Evolutionary conservation across 495 filamentous ascomycete genomes (phyloP).

Genomic region (Hypoxylon lienhwacheense): DNA sequence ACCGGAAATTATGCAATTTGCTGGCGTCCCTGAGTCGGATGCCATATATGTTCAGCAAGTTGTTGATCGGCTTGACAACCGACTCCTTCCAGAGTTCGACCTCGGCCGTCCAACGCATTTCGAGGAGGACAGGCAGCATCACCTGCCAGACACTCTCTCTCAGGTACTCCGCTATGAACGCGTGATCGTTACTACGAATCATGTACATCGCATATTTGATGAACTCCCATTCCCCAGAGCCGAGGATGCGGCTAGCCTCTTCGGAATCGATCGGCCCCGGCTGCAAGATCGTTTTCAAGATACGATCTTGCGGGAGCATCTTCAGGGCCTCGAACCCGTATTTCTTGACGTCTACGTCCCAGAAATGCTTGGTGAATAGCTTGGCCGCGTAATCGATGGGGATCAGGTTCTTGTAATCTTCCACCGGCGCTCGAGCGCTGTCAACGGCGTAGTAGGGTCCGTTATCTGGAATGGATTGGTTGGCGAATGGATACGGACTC

Average conservation of each 20-base stretch:
- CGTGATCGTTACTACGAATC: background rate
- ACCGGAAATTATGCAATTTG: too few relatives aligned
- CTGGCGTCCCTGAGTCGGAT: too few relatives aligned
- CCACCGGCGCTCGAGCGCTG: background rate
- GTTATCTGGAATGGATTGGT: background rate
- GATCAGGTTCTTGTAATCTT: constrained; percentile 9
- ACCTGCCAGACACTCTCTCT: background rate
- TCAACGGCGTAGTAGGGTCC: background rate
- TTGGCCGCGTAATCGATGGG: constrained; percentile 22
- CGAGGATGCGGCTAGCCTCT: background rate
- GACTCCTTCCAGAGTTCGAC: background rate
- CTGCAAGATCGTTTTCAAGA: constrained; percentile 3
- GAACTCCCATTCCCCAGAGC: background rate
- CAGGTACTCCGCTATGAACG: background rate
- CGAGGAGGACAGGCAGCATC: background rate
- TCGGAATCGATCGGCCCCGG: background rate
- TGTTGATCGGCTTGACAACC: background rate
- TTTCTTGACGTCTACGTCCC: constrained; percentile 13
- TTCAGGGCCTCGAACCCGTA: constrained; percentile 25
- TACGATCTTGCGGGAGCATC: background rate
- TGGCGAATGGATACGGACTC: background rate
- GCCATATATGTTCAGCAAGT: too few relatives aligned
- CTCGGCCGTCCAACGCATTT: background rate
- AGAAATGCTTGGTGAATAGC: constrained; percentile 35
- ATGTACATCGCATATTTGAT: background rate